Conservation (phyloP, 75 land plant genomes). For the Cupressus sempervirens region DNA sequence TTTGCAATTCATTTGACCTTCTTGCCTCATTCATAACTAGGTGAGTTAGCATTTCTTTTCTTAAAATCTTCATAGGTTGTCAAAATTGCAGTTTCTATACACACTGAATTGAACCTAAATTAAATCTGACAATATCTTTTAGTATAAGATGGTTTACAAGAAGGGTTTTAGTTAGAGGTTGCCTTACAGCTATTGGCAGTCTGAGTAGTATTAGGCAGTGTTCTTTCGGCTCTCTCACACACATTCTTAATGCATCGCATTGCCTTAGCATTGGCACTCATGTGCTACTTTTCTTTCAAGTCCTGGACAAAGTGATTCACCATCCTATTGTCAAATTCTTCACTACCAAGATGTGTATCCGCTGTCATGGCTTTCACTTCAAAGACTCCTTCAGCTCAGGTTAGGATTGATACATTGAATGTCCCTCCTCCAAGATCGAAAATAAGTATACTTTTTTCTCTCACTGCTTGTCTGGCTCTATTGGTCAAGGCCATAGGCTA, state of each 20-base stretch:
- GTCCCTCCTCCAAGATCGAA: constrained; percentile 35
- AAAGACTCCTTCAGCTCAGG: constrained; percentile 16
- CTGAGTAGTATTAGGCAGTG: constrained; percentile 14
- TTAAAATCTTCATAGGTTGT: no score
- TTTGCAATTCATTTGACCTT: no score
- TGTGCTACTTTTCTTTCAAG: constrained; percentile 21
- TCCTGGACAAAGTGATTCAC: constrained; percentile 20
- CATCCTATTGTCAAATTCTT: constrained; percentile 30
- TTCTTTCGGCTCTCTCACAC: constrained; percentile 30
- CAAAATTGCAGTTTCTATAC: no score
- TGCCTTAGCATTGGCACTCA: constrained; percentile 15
- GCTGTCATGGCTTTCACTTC: constrained; percentile 29
- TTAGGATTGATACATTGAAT: constrained; percentile 24
- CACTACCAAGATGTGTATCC: constrained; percentile 26
- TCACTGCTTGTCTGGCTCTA: constrained; percentile 13
- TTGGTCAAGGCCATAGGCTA: constrained; percentile 36
- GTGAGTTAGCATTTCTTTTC: no score
- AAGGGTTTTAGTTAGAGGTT: no score
- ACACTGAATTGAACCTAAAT: no score
- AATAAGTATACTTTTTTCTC: constrained; percentile 33
- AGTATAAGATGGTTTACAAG: no score
- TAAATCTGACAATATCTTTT: no score
- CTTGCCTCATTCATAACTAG: no score
- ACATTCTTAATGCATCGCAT: constrained; percentile 12
- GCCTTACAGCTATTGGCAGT: no score